Evolutionary conservation across 2,329 filamentous ascomycete genomes (phyloP), one percentile per base, ranked within the genome.

Genomic region (Arthrobotrys pseudoclavata): DNA sequence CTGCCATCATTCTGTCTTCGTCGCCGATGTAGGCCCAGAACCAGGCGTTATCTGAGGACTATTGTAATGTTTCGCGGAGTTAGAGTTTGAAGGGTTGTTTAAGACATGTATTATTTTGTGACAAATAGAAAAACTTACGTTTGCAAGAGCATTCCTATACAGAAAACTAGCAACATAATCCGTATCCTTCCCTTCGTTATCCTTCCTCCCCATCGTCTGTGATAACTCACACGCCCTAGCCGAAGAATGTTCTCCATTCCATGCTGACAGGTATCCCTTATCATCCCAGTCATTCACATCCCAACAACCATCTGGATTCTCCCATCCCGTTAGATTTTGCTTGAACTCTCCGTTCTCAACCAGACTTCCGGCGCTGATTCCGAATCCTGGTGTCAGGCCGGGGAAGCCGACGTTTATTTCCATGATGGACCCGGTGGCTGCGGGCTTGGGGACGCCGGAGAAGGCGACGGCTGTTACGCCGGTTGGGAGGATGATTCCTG

Each of bases 1-100:
- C 74, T 10, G 20, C 3, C 18, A 18, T 47, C 40, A 77, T 57
- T 4, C 22, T 18, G 37, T 62, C 47, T 48, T 77, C 61, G 40
- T 77, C 74, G 61, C 74, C 74, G 24, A 77, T 66, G 45, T 77
- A 77, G 29, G 74, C 74, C 67, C 61, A 71, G 1, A 77, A 42
- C 67, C 62, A 71, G 22, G 74, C 72, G 24, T 18, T 69, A 24
- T 69, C 42, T 29, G 31, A 52, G 13, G 40, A 50, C 72, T 76
- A 45, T 20, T 6, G 29, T 31, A 60, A 7, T 12, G 12, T 13
- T 10, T 10, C 4, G 13, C 31, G 31, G 57, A 48, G 50, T 68
- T 47, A 68, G 48, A 20, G n/a, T n/a, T 20, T 29, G n/a, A n/a
- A 12, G 37, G 1, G 5, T 40, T 24, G 13, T 24, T 5, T 10